Evolutionary conservation across 805 yeast genomes (phyloP).

Genomic region (Wickerhamomyces bovis): DNA sequence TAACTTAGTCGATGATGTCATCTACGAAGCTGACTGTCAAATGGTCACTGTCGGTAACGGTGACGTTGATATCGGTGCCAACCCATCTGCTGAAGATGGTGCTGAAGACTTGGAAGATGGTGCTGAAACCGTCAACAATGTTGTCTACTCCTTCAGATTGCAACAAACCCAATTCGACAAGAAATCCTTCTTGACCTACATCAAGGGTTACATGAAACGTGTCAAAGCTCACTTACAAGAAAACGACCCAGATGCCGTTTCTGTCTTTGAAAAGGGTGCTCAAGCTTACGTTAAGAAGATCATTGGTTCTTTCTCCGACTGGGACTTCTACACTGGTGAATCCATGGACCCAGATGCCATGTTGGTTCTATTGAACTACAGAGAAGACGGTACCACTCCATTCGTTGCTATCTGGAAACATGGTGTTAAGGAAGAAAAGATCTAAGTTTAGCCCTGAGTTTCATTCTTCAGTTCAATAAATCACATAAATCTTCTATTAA

Average conservation of each 20-base stretch:
- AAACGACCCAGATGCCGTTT: slow-evolving; percentile 79
- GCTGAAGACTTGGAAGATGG: slow-evolving; percentile 75
- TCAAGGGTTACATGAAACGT: slow-evolving; percentile 98
- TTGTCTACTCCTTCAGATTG: slow-evolving; percentile 97
- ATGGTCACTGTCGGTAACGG: slow-evolving; percentile 87
- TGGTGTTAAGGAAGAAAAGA: slow-evolving; percentile 86
- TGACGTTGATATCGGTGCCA: slow-evolving; percentile 97
- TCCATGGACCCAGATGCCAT: slow-evolving; percentile 99
- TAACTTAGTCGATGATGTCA: slow-evolving; percentile 80
- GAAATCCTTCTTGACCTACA: slow-evolving; percentile 93
- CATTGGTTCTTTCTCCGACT: slow-evolving; percentile 92
- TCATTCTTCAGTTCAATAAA: background rate
- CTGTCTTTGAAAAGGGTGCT: slow-evolving; percentile 96
- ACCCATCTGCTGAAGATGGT: slow-evolving; percentile 98
- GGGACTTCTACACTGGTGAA: slow-evolving; percentile 99
- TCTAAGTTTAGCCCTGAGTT: slow-evolving; percentile 45
- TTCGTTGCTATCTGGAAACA: slow-evolving; percentile 98
- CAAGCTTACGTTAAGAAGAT: slow-evolving; percentile 93
- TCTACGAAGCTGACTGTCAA: slow-evolving; percentile 94
- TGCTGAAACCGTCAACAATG: slow-evolving; percentile 91
- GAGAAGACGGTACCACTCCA: slow-evolving; percentile 99
- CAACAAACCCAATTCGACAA: slow-evolving; percentile 95
- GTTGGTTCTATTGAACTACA: slow-evolving; percentile 97
- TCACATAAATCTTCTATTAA: background rate
- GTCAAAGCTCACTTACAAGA: slow-evolving; percentile 90